These are phyloP conservation scores for Tolypocladium tundrense DNA, from an alignment of 2,329 filamentous ascomycete genomes.

Conservation along the genomic window DNA sequence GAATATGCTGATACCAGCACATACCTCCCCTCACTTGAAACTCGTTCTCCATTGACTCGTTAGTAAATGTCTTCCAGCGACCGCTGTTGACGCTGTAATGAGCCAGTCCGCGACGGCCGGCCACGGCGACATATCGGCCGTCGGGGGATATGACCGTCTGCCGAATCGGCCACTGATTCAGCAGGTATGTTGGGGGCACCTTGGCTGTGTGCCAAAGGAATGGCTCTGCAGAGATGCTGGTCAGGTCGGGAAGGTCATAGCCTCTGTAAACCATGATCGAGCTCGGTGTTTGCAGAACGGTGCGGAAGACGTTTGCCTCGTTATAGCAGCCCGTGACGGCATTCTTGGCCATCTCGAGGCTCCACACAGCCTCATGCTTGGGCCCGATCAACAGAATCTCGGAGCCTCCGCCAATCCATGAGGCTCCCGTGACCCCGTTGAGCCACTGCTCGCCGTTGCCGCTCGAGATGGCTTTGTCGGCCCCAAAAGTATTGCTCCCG, in stretches of 20 bases:
- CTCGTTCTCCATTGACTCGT: constrained; percentile 71
- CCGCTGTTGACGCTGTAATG: constrained; percentile 94
- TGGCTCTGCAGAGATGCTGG: constrained; percentile 82
- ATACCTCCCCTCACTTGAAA: constrained; percentile 91
- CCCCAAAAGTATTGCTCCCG: constrained; percentile 72
- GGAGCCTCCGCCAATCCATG: constrained; percentile 81
- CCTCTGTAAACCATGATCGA: constrained; percentile 89
- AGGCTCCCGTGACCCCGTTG: constrained; percentile 63
- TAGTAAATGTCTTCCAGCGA: constrained; percentile 89
- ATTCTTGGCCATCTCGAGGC: constrained; percentile 86
- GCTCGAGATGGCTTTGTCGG: constrained; percentile 52
- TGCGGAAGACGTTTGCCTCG: constrained; percentile 80
- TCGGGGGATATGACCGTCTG: constrained; percentile 82
- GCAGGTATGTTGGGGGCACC: constrained; percentile 73
- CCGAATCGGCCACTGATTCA: constrained; percentile 88
- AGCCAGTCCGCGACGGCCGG: constrained; percentile 81
- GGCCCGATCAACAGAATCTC: constrained; percentile 67
- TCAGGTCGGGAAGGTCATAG: constrained; percentile 83
- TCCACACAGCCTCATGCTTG: constrained; percentile 71
- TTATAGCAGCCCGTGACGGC: constrained; percentile 89
- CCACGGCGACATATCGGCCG: constrained; percentile 89
- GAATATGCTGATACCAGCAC: constrained; percentile 96
- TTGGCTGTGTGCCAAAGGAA: constrained; percentile 92
- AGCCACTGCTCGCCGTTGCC: constrained; percentile 76
- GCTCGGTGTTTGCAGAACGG: constrained; percentile 77